Base-by-base conservation (phyloP, 2,329 filamentous ascomycete species). In the Metarhizium rileyi region DNA sequence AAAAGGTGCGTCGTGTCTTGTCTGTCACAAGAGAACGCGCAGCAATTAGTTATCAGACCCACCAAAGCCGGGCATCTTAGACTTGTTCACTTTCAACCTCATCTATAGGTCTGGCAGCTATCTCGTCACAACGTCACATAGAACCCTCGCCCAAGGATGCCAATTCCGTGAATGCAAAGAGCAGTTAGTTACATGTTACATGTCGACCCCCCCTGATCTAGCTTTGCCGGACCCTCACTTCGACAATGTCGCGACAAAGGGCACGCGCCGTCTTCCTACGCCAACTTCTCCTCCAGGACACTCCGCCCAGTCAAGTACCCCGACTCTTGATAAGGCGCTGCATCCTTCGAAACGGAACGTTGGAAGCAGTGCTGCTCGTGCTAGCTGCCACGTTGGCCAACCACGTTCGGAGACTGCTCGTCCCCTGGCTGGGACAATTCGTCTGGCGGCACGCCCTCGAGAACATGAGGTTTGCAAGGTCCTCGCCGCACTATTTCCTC, bases 381-480 rank as follows among this genome's bases (percentile, higher is more conserved):
- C 36, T 61, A 14, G 57, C 62, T 36, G 70, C 70, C 46, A 61
- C 68, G 16, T 51, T 71, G 12, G 40, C 65, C 25, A 65, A 72
- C 60, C 70, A 74, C 54, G 57, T 69, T 16, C 63, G 67, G 4
- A 58, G 65, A 20, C 55, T 63, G n/a, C 50, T 70, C 0, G 40
- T 49, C 10, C 66, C 63, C 6, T 60, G 53, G 56, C 50, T 66
- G 0, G 62, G 60, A 3, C 54, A 61, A 22, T 66, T 63, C 28
- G 45, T 63, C 12, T 62, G 62, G 54, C 49, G 54, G 50, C 55
- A 56, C 22, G 66, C 66, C 10, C 57, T 65, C 48, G 65, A 62
- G 26, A 58, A 59, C 52, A 61, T 70, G 54, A 69, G 66, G 48
- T 57, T 66, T 40, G 68, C 63, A n/a, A 56, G 56, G 5, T 60